These are phyloP conservation scores for Salvia splendens DNA, from an alignment of 257 asterid species.

Conservation along the genomic window DNA sequence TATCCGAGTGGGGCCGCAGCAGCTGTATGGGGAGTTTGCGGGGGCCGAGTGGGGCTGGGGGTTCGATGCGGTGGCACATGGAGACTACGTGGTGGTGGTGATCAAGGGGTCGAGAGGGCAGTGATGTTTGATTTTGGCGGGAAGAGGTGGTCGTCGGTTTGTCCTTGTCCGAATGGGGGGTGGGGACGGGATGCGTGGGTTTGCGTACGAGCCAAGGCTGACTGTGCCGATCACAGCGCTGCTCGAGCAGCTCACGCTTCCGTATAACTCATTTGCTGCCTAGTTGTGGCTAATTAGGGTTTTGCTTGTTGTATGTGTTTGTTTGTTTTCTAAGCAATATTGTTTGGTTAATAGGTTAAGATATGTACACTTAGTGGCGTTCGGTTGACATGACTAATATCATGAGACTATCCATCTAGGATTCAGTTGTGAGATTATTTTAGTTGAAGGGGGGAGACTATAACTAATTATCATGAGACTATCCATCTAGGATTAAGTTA, in stretches of 20 bases:
- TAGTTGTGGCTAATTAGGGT: background rate
- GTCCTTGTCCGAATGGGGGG: constrained; percentile 65
- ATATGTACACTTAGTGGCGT: no score
- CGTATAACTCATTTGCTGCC: constrained; percentile 57
- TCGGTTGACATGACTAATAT: no score
- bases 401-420: no score
- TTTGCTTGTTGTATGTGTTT: no score
- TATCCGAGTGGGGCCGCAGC: constrained; percentile 59
- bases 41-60: constrained; percentile 73
- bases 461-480: no score
- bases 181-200: constrained; percentile 77
- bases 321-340: no score
- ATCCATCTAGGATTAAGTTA: no score
- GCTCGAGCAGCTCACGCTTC: constrained; percentile 77
- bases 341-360: no score
- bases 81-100: constrained; percentile 56
- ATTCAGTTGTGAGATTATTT: no score
- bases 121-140: constrained; percentile 59
- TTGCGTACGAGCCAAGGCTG: constrained; percentile 68
- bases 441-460: no score
- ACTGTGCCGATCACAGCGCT: constrained; percentile 71
- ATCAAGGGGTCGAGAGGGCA: constrained; percentile 53
- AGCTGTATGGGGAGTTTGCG: constrained; percentile 64
- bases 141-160: constrained; percentile 83
- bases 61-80: constrained; percentile 72